A percentile compares a stretch with the other conserved stretches of the same genome.
Evolutionary conservation across 306 rosid genomes (phyloP).

Genomic region (Ammopiptanthus mongolicus): DNA sequence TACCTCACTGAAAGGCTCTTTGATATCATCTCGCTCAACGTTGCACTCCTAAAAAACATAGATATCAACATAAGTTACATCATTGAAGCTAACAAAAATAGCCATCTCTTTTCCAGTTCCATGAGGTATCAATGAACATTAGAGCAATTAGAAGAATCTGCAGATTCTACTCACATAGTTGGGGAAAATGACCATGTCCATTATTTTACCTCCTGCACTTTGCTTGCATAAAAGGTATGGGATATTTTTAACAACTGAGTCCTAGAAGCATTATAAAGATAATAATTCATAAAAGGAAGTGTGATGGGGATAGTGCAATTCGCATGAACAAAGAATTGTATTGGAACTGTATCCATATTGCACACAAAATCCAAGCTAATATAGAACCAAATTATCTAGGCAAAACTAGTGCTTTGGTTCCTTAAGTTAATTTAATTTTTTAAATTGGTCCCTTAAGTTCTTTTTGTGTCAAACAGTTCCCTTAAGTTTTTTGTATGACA

Average conservation of each 20-base stretch:
- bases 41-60: slow-evolving; percentile 75
- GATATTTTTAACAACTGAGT: neutral
- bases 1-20: slow-evolving; percentile 97
- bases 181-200: slow-evolving; percentile 96
- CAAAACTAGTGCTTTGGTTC: no score
- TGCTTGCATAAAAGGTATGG: slow-evolving; percentile 44
- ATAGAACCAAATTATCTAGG: neutral
- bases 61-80: slow-evolving; percentile 24
- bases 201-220: slow-evolving; percentile 82
- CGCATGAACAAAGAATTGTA: neutral
- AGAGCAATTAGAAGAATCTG: neutral
- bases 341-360: neutral
- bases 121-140: slow-evolving; percentile 2
- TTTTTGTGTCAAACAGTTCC: no score
- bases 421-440: no score
- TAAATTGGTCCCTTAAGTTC: no score
- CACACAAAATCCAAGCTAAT: neutral
- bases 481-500: no score
- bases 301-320: neutral
- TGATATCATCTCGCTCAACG: slow-evolving; percentile 82
- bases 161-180: slow-evolving; percentile 71
- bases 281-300: neutral
- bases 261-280: neutral
- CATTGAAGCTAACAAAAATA: slow-evolving; percentile 1
- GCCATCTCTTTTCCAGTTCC: slow-evolving; percentile 9